Conservation (phyloP, 106 monocot species). For the Agapanthus africanus region DNA sequence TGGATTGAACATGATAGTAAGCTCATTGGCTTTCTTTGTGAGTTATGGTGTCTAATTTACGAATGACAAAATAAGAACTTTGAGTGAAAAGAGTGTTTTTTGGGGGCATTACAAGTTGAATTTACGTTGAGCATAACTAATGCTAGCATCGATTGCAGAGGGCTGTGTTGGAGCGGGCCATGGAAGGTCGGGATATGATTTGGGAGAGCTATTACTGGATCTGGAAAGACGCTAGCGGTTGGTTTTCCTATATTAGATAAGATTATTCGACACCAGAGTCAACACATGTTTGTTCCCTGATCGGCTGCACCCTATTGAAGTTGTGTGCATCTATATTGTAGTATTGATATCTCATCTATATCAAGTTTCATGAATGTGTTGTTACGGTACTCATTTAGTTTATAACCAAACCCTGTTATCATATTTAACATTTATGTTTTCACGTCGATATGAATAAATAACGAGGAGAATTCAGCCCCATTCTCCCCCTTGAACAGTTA, state of each 20-base stretch:
- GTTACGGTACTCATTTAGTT: neutral
- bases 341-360: no score
- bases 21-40: no score
- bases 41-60: no score
- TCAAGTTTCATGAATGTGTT: neutral
- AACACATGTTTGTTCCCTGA: conserved; percentile 23
- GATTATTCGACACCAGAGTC: conserved; percentile 28
- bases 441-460: neutral
- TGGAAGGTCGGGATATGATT: conserved; percentile 50
- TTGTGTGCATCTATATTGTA: no score
- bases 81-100: no score
- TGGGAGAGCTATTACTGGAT: conserved; percentile 45
- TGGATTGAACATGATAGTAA: no score
- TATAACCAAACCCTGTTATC: neutral
- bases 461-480: no score
- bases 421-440: neutral
- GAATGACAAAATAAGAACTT: no score
- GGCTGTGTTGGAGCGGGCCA: conserved; percentile 32
- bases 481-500: neutral
- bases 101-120: neutral
- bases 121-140: neutral
- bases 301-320: neutral
- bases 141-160: conserved; percentile 17
- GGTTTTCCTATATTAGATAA: conserved; percentile 49
- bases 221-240: conserved; percentile 46